Percentiles rank a stretch among this genome's conserved stretches.
phyloP scores from a whole-genome alignment of 2,329 filamentous ascomycete genomes.

The Epichloe aotearoae region DNA sequence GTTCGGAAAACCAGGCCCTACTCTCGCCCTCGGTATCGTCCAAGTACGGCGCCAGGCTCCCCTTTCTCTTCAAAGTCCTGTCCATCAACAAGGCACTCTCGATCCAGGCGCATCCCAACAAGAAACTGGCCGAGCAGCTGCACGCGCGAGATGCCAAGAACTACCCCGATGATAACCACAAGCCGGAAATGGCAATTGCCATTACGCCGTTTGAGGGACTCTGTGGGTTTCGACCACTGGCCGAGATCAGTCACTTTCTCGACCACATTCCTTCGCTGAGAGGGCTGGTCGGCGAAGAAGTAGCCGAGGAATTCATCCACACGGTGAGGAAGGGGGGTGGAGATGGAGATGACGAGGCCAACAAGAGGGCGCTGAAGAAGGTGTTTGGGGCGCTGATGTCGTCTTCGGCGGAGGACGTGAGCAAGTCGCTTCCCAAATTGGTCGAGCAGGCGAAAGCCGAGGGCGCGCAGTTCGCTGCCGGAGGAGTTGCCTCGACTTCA shows the following conservation, averaged over 20 bases:
- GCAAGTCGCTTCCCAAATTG: conserved; percentile 49
- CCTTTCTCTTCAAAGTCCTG: conserved; percentile 95
- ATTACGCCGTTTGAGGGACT: conserved; percentile 93
- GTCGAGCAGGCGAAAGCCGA: conserved; percentile 57
- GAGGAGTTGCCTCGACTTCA: conserved; percentile 52
- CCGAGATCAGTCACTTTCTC: conserved; percentile 78
- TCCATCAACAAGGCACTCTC: conserved; percentile 92
- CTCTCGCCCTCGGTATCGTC: conserved; percentile 60
- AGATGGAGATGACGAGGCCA: conserved; percentile 36
- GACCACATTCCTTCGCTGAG: conserved; percentile 42
- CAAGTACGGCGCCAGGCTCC: conserved; percentile 69
- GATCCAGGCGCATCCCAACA: conserved; percentile 94
- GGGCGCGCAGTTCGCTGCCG: conserved; percentile 59
- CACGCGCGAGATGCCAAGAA: conserved; percentile 81
- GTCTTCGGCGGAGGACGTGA: conserved; percentile 45
- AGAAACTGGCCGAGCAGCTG: conserved; percentile 75
- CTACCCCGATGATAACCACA: conserved; percentile 99
- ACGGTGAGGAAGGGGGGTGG: conserved; percentile 31
- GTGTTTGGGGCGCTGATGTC: conserved; percentile 75
- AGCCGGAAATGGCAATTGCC: conserved; percentile 98
- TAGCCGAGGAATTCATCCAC: conserved; percentile 41
- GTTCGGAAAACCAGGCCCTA: conserved; percentile 74
- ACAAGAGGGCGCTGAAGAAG: conserved; percentile 66
- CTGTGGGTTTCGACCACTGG: conserved; percentile 83
- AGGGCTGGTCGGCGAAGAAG: conserved; percentile 51